Conservation (phyloP, 1,284 basidiomycete species). For the Ustanciosporium gigantosporum region DNA sequence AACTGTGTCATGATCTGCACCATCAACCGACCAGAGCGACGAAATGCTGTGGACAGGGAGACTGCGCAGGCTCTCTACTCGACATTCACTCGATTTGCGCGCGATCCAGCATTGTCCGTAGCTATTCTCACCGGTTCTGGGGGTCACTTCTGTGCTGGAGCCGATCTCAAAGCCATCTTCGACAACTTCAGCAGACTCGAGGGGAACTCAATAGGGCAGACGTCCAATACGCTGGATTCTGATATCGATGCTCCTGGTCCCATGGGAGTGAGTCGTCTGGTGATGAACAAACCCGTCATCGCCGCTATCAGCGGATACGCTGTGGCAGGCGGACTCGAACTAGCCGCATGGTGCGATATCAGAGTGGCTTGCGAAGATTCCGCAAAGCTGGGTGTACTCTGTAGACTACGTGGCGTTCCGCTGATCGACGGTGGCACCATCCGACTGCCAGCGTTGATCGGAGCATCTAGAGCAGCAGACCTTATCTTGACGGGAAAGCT, state of each 20-base stretch:
- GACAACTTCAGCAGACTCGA: too few relatives aligned
- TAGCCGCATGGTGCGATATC: conserved; percentile 31
- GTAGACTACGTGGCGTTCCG: conserved; percentile 26
- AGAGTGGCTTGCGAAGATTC: conserved; percentile 7
- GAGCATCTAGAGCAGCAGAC: conserved; percentile 19
- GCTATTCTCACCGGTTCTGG: conserved; percentile 19
- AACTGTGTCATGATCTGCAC: conserved; percentile 14
- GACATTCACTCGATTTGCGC: conserved; percentile 12
- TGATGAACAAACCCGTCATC: conserved; percentile 36
- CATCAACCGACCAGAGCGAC: conserved; percentile 15
- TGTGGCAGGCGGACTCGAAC: conserved; percentile 28
- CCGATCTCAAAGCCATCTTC: conserved; percentile 22
- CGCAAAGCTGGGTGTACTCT: conserved; percentile 22
- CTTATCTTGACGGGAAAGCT: conserved; percentile 21
- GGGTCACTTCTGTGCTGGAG: conserved; percentile 27
- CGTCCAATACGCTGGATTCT: conserved; percentile 7
- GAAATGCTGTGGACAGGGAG: conserved; percentile 25
- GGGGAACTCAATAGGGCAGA: too few relatives aligned
- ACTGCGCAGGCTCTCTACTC: conserved; percentile 17
- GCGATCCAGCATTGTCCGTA: conserved; percentile 9
- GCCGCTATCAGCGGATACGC: conserved; percentile 32
- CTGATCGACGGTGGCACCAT: conserved; percentile 36
- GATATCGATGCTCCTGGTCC: conserved; percentile 30
- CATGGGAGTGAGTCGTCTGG: conserved; percentile 29
- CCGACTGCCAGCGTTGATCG: conserved; percentile 21